phyloP scores from a whole-genome alignment of 139 green algal genomes.

The Coccomyxa sp. region DNA sequence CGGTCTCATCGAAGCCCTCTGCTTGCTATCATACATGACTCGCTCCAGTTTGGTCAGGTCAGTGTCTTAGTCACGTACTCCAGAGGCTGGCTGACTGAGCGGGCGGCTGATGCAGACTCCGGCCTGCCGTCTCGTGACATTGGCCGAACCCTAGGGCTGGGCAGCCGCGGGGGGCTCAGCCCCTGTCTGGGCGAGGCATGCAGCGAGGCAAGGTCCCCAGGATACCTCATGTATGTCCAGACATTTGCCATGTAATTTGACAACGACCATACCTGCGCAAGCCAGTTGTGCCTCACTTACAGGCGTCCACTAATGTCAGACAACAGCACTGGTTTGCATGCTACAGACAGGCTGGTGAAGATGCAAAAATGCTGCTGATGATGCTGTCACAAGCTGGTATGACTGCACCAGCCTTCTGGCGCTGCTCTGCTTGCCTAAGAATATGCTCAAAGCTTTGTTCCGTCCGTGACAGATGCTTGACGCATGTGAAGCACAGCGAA shows the following conservation, averaged over 20 bases:
- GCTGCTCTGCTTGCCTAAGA: too few species aligned
- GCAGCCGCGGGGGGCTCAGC: too few species aligned
- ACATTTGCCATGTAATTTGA: slow-evolving; percentile 67
- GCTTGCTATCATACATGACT: too few species aligned
- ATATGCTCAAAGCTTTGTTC: not conserved
- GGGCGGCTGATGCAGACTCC: too few species aligned
- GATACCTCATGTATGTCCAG: slow-evolving; percentile 55
- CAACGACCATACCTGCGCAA: slow-evolving; percentile 36
- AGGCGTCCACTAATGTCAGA: not conserved
- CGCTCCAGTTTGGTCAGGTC: too few species aligned
- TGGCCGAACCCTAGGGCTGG: too few species aligned
- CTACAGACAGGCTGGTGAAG: not conserved
- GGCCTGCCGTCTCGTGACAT: too few species aligned
- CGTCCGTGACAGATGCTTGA: not conserved
- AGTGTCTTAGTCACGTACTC: too few species aligned
- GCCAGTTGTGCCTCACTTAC: not conserved
- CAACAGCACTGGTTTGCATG: not conserved
- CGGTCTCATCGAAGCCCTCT: too few species aligned
- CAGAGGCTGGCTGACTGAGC: too few species aligned
- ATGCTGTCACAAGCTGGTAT: too few species aligned
- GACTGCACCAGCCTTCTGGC: too few species aligned
- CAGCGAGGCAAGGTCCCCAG: not conserved
- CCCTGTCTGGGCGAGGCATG: not conserved
- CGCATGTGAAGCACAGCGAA: not conserved
- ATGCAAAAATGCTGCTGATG: not conserved